Conservation (phyloP, 148 eudicot genomes). For the Fagopyrum homotropicum region DNA sequence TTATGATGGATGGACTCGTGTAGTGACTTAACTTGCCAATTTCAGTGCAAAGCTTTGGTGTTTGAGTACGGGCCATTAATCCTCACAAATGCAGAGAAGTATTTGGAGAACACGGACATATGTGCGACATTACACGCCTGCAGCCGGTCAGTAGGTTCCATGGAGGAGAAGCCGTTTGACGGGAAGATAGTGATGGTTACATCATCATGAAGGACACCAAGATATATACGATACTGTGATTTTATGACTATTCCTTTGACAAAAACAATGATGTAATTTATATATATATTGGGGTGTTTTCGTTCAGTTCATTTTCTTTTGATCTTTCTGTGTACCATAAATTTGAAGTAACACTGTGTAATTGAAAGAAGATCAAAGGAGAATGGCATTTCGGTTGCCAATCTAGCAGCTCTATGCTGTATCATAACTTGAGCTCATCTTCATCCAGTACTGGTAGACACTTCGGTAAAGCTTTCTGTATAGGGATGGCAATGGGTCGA, state of each 20-base stretch:
- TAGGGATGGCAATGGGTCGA: too few relatives aligned
- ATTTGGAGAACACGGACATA: slow-evolving; percentile 52
- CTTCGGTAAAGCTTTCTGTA: too few relatives aligned
- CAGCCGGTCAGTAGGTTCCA: not conserved
- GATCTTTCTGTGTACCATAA: not conserved
- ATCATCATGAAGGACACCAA: slow-evolving; percentile 21
- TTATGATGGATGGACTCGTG: not conserved
- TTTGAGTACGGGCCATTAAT: slow-evolving; percentile 71
- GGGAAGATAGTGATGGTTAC: slow-evolving; percentile 32
- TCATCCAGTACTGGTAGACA: not conserved
- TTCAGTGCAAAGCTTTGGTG: slow-evolving; percentile 74
- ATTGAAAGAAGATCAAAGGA: not conserved
- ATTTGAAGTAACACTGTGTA: not conserved
- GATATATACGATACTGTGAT: not conserved
- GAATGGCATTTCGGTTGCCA: not conserved
- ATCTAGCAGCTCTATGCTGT: not conserved
- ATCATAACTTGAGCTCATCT: not conserved
- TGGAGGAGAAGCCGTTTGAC: not conserved
- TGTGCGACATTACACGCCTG: slow-evolving; percentile 74
- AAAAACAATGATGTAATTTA: not conserved
- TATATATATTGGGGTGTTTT: not conserved
- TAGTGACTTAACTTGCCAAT: too few relatives aligned
- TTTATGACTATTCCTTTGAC: not conserved
- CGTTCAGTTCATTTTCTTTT: not conserved
- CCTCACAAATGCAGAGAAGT: slow-evolving; percentile 46